Percentiles rank a stretch among this genome's conserved stretches.
Evolutionary conservation across 1,284 basidiomycete species (phyloP).

Genomic region (Microbotryum lychnidis-dioicae): DNA sequence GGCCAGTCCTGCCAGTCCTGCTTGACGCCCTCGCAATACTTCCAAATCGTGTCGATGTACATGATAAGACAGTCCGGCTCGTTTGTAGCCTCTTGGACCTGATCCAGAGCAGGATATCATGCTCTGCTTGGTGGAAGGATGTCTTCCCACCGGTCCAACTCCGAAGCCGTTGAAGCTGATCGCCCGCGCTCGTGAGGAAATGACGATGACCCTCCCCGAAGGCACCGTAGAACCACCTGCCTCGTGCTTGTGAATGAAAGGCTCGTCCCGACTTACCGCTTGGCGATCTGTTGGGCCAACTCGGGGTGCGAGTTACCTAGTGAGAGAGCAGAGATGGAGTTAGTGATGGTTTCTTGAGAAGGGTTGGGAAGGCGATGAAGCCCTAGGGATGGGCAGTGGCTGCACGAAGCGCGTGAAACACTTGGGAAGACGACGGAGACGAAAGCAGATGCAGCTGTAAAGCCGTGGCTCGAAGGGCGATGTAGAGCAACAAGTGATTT

Average conservation of each 20-base stretch:
- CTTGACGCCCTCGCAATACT: too few relatives aligned
- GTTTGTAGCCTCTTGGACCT: too few relatives aligned
- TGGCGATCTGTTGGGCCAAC: slow-evolving; percentile 86
- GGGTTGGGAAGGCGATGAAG: background rate
- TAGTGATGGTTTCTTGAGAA: background rate
- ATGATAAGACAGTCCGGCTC: too few relatives aligned
- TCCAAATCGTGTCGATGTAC: too few relatives aligned
- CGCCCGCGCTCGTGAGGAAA: too few relatives aligned
- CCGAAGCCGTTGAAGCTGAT: too few relatives aligned
- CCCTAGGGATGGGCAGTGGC: background rate
- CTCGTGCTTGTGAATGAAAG: too few relatives aligned
- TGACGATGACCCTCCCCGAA: too few relatives aligned
- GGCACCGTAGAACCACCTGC: too few relatives aligned
- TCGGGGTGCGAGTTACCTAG: slow-evolving; percentile 95
- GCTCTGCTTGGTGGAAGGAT: too few relatives aligned
- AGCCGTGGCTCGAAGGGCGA: background rate
- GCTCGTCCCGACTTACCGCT: slow-evolving; percentile 60
- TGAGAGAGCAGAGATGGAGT: background rate
- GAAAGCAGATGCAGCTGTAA: background rate
- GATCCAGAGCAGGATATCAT: too few relatives aligned
- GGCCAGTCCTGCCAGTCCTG: background rate
- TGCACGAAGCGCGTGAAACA: background rate
- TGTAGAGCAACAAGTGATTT: slow-evolving; percentile 37
- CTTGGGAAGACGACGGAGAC: background rate
- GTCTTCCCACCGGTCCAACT: too few relatives aligned